phyloP scores from a whole-genome alignment of 2,329 filamentous ascomycete species.

The Chalara sp. region DNA sequence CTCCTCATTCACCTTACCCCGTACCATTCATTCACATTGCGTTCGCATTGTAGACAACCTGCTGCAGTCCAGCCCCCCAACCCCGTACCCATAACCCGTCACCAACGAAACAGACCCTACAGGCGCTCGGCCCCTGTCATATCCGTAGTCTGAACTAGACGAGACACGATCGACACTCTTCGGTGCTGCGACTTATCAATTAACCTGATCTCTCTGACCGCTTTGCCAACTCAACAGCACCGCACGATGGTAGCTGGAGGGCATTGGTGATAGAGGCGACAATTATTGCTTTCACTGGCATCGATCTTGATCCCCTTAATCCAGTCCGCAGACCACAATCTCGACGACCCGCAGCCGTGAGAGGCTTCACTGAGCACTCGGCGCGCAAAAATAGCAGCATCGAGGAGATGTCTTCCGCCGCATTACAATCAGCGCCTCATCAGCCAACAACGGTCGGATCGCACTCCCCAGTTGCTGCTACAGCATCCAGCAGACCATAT shows the following conservation, averaged over 20 bases:
- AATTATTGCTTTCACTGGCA: constrained; percentile 9
- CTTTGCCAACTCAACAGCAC: constrained; percentile 3
- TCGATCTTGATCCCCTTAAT: constrained; percentile 4
- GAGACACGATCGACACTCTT: not conserved
- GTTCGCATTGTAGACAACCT: too few species aligned
- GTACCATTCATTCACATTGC: too few species aligned
- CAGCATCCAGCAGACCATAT: constrained; percentile 45
- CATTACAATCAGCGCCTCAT: constrained; percentile 53
- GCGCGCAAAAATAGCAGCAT: constrained; percentile 9
- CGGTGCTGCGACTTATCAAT: not conserved
- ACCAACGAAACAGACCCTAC: too few species aligned
- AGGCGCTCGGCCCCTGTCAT: too few species aligned
- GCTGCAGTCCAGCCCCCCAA: too few species aligned
- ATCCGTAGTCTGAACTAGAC: not conserved
- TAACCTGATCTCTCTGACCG: not conserved
- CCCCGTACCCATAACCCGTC: too few species aligned
- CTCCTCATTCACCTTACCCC: too few species aligned
- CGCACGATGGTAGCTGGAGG: constrained; percentile 39
- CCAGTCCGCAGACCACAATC: not conserved
- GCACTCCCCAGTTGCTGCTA: constrained; percentile 39
- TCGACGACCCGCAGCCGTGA: not conserved
- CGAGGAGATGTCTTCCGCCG: constrained; percentile 55
- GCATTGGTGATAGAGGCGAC: constrained; percentile 32
- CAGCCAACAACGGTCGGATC: constrained; percentile 40
- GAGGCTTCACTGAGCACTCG: constrained; percentile 6